phyloP scores from a whole-genome alignment of 2,329 filamentous ascomycete genomes.

The Penicillium sp. region DNA sequence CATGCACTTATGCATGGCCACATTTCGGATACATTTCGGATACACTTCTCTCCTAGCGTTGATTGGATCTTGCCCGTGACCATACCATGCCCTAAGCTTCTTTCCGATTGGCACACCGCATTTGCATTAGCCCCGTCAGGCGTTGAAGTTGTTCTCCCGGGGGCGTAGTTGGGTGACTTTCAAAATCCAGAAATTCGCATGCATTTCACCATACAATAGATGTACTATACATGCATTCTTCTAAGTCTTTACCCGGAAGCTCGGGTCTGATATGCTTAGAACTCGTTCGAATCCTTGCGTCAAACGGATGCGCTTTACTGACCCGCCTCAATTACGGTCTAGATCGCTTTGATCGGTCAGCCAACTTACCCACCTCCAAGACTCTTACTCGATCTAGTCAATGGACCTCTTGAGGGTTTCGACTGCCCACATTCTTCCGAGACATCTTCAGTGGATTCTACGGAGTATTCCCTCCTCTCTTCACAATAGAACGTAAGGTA shows the following conservation, averaged over 20 bases:
- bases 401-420: neutral
- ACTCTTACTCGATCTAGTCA: neutral
- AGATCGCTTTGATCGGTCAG: neutral
- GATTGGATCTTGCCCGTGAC: neutral
- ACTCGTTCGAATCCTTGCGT: too few relatives aligned
- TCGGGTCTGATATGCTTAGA: too few relatives aligned
- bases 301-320: too few relatives aligned
- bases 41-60: neutral
- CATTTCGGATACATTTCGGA: neutral
- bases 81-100: conserved; percentile 4
- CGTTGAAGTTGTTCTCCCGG: neutral
- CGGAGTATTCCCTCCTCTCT: too few relatives aligned
- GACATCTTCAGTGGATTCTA: neutral
- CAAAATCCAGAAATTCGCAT: too few relatives aligned
- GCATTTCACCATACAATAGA: too few relatives aligned
- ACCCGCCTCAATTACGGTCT: neutral
- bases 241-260: too few relatives aligned
- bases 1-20: neutral
- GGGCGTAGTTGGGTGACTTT: too few relatives aligned
- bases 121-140: too few relatives aligned
- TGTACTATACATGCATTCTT: too few relatives aligned
- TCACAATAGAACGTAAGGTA: too few relatives aligned
- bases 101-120: neutral
- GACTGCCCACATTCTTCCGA: neutral
- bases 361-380: neutral